Evolutionary conservation across 768 basidiomycete species (phyloP), one percentile per base, ranked within the genome.

Genomic region (Gloeostereum incarnatum): DNA sequence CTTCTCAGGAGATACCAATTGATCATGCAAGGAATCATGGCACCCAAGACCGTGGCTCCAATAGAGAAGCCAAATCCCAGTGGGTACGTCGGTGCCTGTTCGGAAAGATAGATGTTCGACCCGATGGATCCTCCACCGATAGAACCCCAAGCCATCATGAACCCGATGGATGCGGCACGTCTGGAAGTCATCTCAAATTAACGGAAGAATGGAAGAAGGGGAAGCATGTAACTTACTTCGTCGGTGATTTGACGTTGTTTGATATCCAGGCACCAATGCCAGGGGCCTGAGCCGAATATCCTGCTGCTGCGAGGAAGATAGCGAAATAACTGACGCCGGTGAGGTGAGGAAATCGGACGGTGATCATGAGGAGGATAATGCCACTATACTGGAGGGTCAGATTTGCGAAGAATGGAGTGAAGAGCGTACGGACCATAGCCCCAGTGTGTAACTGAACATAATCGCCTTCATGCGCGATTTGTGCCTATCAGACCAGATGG

Each of bases 291-390:
- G 36, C 36, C 14, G 36, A 13, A n/a, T 38, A 38, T 2, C 36
- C 36, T n/a, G 36, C 36, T 6, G 36, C 36, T n/a, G 36, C 36
- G 20, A 38, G 36, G 36, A 38, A 38, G 10, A 38, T 38, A 11
- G 36, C 36, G 25, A 38, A 38, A 20, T 38, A 38, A 20, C 36
- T 38, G 14, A 38, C 22, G 16, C 36, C 36, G 24, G n/a, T 14
- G 22, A 38, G 36, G 20, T 30, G 5, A 6, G 36, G 14, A 20
- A 29, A 13, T 7, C 14, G 25, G n/a, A 38, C 36, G 7, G 36
- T 25, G 5, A 38, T 20, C 36, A 23, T 26, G 13, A 38, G 5
- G 5, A 38, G 24, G 36, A 38, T 38, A 14, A 38, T 38, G 14
- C 36, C 36, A 11, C 32, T 33, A 8, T 8, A 18, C 17, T 8